phyloP scores from a whole-genome alignment of 106 monocot genomes.

The Dioscorea alata region DNA sequence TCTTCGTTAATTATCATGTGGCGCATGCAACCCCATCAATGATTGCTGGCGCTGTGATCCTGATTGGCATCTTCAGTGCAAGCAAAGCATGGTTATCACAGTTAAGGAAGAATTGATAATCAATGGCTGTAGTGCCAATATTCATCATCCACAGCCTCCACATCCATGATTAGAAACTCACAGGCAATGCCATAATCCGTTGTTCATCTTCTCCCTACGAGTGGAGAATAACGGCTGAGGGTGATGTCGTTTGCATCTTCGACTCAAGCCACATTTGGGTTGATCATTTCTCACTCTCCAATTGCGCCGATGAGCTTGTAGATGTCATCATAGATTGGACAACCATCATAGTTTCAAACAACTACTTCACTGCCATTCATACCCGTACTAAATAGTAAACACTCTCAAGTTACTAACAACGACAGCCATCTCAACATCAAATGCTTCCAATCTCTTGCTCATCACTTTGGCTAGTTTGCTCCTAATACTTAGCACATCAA shows the following conservation, averaged over 20 bases:
- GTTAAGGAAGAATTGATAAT: constrained; percentile 53
- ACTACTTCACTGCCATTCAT: constrained; percentile 54
- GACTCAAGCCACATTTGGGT: constrained; percentile 58
- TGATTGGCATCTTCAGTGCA: constrained; percentile 38
- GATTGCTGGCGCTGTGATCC: constrained; percentile 71
- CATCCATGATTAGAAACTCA: constrained; percentile 62
- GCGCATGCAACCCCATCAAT: constrained; percentile 51
- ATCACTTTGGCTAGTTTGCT: background rate
- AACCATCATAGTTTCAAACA: constrained; percentile 58
- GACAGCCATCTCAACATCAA: background rate
- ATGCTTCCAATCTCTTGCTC: background rate
- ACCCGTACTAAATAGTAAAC: no score
- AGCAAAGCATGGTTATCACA: constrained; percentile 48
- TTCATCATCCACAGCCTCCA: constrained; percentile 56
- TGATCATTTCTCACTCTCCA: constrained; percentile 57
- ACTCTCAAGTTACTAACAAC: background rate
- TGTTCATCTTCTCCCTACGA: constrained; percentile 59
- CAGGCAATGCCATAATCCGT: constrained; percentile 61
- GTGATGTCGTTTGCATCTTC: constrained; percentile 51
- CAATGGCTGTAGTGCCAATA: constrained; percentile 45
- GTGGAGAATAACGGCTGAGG: constrained; percentile 56
- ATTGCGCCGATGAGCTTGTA: constrained; percentile 57
- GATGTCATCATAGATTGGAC: constrained; percentile 60
- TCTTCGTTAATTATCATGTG: constrained; percentile 39
- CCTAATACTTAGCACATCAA: background rate